These are phyloP conservation scores for Halophytophthora polymorphica DNA, from an alignment of 352 stramenopile genomes.

Conservation along the genomic window DNA sequence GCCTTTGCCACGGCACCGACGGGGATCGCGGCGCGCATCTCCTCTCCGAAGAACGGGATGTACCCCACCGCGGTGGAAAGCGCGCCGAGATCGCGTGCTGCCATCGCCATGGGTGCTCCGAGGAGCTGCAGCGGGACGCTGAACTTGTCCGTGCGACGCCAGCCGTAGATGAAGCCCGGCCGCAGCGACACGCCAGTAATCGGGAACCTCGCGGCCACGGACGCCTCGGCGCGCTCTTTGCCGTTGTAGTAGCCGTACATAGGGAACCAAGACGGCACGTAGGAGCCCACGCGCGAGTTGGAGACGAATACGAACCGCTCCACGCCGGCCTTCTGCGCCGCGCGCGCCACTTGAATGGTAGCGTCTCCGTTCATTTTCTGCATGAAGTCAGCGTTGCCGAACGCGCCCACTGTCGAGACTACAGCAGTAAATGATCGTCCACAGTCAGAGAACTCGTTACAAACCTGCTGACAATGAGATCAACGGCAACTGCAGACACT, in stretches of 20 bases:
- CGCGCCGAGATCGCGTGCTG: conserved; percentile 53
- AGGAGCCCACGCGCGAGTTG: conserved; percentile 86
- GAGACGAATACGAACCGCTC: conserved; percentile 90
- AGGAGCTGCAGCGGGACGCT: conserved; percentile 72
- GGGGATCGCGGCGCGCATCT: conserved; percentile 63
- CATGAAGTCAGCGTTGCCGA: conserved; percentile 88
- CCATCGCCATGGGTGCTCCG: conserved; percentile 64
- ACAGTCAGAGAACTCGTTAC: neutral
- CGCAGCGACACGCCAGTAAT: conserved; percentile 75
- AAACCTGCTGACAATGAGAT: neutral
- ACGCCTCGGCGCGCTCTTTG: conserved; percentile 83
- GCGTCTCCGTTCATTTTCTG: conserved; percentile 87
- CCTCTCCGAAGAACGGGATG: conserved; percentile 65
- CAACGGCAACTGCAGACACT: conserved; percentile 12
- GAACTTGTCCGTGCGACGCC: conserved; percentile 58
- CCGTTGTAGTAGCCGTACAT: conserved; percentile 90
- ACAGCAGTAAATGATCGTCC: conserved; percentile 2
- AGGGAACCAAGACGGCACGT: conserved; percentile 65
- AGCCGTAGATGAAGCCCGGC: conserved; percentile 90
- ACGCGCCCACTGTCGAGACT: conserved; percentile 88
- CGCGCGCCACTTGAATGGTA: conserved; percentile 73
- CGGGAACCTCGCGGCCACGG: conserved; percentile 74
- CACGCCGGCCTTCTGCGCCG: conserved; percentile 65
- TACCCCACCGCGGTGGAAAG: conserved; percentile 53
- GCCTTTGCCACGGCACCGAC: conserved; percentile 73